Base-by-base conservation (phyloP, 345 rosid genomes). In the Camelina hispida region DNA sequence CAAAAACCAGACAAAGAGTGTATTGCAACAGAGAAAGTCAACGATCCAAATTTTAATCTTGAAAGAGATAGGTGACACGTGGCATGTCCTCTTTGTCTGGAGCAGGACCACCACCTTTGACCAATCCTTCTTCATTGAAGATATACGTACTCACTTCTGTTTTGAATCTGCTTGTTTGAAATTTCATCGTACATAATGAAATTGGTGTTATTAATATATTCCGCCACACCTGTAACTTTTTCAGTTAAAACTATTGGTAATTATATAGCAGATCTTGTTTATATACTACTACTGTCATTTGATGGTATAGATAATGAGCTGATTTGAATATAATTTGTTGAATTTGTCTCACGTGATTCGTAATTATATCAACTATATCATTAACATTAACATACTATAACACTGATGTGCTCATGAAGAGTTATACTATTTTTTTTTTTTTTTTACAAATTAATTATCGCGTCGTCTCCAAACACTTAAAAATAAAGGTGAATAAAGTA, bases 71-170 rank as follows among this genome's bases (percentile, higher is more conserved):
- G 3, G 4, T 30, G 55, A 9, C 55, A 68, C 73, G 79, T 51
- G 61, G 60, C 53, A 59, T 67, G 37, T 40, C 57, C 57, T 75
- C 48, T 59, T 75, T 58, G 68, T 75, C 61, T 52, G 68, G 46
- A 75, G 32, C 44, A 48, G 61, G n/a, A 75, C 79, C 55, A 75
- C 7, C 9, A 34, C 62, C 34, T 59, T 75, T 67, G 79, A 59
- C 79, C 62, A 68, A 68, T 32, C 11, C 43, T 66, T 66, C 71
- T 37, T 47, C 66, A 5, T 57, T 23, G 58, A 20, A 38, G 9
- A 34, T 4, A 34, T 4, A 28, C 4, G 5, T 15, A 59, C 68
- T 37, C n/a, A 6, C 37, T 43, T 56, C 48, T 47, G 43, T 8
- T 28, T 37, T 25, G 60, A 74, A 66, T 58, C 37, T 34, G 16